Percentiles rank a stretch among this genome's conserved stretches.
Conservation (phyloP, 2,329 filamentous ascomycete genomes). For the Myriosclerotinia duriaeana region DNA sequence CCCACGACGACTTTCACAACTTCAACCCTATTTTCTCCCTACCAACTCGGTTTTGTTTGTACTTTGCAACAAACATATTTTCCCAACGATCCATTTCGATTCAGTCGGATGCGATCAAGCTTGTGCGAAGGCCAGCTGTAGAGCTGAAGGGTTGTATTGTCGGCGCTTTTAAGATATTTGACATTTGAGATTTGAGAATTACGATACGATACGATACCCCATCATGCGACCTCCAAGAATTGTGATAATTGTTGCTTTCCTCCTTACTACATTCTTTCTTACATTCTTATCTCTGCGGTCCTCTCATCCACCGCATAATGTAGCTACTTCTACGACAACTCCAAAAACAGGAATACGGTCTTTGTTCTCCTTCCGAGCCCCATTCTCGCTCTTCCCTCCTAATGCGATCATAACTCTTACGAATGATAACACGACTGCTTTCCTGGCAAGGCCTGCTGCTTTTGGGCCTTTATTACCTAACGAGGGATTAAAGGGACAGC, state of each 20-base stretch:
- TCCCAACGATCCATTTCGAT: not conserved
- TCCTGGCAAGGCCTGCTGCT: conserved; percentile 86
- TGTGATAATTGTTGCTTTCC: conserved; percentile 39
- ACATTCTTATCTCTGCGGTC: conserved; percentile 39
- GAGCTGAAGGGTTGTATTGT: conserved; percentile 21
- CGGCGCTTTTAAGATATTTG: conserved; percentile 6
- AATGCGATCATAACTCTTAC: conserved; percentile 95
- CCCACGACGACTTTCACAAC: conserved; percentile 15
- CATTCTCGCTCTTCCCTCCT: conserved; percentile 88
- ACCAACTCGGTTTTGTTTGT: not conserved
- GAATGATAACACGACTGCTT: conserved; percentile 97
- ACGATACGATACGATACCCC: conserved; percentile 20
- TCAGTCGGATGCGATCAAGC: conserved; percentile 22
- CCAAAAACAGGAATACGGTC: conserved; percentile 49
- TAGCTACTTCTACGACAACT: conserved; percentile 27
- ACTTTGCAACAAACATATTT: conserved; percentile 11
- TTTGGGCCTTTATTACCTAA: conserved; percentile 80
- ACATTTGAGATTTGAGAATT: conserved; percentile 19
- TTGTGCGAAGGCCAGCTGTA: conserved; percentile 18
- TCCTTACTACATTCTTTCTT: conserved; percentile 37
- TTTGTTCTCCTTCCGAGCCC: conserved; percentile 69
- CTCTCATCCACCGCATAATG: conserved; percentile 33
- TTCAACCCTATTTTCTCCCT: not conserved
- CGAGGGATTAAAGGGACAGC: conserved; percentile 77
- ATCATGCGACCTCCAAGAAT: conserved; percentile 42